Evolutionary conservation across 2,329 filamentous ascomycete genomes (phyloP).

Genomic region (Diplodia corticola): DNA sequence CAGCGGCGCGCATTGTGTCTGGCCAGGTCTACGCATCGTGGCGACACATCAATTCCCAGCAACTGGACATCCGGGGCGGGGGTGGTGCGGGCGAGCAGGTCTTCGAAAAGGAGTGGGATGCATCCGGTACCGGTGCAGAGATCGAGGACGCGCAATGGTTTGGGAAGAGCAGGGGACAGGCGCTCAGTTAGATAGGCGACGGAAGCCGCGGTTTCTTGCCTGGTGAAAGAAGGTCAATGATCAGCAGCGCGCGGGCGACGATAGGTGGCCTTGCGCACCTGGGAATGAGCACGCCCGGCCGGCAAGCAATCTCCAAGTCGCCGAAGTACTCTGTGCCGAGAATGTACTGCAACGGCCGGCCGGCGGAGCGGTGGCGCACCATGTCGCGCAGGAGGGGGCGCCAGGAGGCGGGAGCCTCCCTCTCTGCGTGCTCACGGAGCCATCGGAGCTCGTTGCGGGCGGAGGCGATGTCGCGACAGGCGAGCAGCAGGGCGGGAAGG

Average conservation of each 20-base stretch:
- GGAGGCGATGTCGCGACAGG: conserved; percentile 63
- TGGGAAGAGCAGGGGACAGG: conserved; percentile 27
- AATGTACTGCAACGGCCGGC: conserved; percentile 85
- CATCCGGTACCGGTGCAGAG: conserved; percentile 91
- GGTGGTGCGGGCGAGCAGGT: conserved; percentile 51
- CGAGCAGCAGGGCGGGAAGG: conserved; percentile 62
- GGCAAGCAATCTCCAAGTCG: conserved; percentile 73
- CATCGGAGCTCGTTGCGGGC: conserved; percentile 71
- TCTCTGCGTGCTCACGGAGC: conserved; percentile 61
- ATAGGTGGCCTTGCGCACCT: conserved; percentile 49
- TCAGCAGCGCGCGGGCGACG: neutral
- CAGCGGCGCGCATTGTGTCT: conserved; percentile 52
- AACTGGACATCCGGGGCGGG: conserved; percentile 48
- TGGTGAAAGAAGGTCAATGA: conserved; percentile 26
- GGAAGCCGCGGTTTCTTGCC: conserved; percentile 49
- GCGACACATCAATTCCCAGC: conserved; percentile 74
- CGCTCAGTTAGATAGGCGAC: conserved; percentile 37
- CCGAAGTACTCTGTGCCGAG: conserved; percentile 89
- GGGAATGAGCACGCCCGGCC: conserved; percentile 80
- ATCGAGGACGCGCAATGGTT: conserved; percentile 67
- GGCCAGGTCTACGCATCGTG: conserved; percentile 65
- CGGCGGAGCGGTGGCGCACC: conserved; percentile 51
- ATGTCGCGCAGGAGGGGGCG: conserved; percentile 38
- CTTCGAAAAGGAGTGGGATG: conserved; percentile 75
- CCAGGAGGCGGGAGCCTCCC: conserved; percentile 25